These are phyloP conservation scores for Trichosporon sp. DNA, from an alignment of 1,284 basidiomycete species.

Conservation along the genomic window DNA sequence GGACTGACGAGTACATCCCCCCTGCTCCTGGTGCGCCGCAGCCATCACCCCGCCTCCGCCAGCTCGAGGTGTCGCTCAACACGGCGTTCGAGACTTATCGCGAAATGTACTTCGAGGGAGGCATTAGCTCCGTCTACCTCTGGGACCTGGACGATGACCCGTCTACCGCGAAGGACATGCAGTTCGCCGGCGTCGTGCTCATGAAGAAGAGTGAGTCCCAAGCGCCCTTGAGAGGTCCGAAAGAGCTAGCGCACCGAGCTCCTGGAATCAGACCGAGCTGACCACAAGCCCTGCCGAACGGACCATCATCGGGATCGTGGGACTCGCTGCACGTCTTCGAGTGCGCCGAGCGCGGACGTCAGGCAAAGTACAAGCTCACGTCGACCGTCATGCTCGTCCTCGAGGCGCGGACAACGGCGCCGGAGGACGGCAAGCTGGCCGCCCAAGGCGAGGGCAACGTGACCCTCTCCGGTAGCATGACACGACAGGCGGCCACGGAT, in stretches of 20 bases:
- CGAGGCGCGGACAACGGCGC: constrained; percentile 54
- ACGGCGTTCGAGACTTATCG: constrained; percentile 96
- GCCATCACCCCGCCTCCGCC: constrained; percentile 75
- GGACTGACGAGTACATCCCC: constrained; percentile 88
- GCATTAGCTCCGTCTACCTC: constrained; percentile 93
- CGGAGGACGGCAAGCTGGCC: constrained; percentile 43
- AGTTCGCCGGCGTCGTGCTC: constrained; percentile 91
- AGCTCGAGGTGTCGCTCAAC: constrained; percentile 88
- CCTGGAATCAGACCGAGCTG: not conserved
- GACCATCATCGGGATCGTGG: constrained; percentile 58
- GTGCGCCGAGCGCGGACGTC: constrained; percentile 76
- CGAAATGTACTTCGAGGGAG: constrained; percentile 97
- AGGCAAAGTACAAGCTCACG: constrained; percentile 94
- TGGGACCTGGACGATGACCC: constrained; percentile 92
- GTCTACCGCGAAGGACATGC: constrained; percentile 35
- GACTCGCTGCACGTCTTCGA: constrained; percentile 99
- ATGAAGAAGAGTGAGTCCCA: constrained; percentile 80
- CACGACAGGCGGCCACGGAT: constrained; percentile 85
- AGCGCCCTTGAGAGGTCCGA: too few relatives aligned
- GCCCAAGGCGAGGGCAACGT: constrained; percentile 61
- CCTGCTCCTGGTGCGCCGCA: constrained; percentile 78
- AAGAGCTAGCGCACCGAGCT: too few relatives aligned
- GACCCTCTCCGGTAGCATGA: constrained; percentile 90
- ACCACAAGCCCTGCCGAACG: not conserved
- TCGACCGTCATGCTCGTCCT: constrained; percentile 97